Evolutionary conservation across 345 rosid species (phyloP).

Genomic region (Aquilaria malaccensis): DNA sequence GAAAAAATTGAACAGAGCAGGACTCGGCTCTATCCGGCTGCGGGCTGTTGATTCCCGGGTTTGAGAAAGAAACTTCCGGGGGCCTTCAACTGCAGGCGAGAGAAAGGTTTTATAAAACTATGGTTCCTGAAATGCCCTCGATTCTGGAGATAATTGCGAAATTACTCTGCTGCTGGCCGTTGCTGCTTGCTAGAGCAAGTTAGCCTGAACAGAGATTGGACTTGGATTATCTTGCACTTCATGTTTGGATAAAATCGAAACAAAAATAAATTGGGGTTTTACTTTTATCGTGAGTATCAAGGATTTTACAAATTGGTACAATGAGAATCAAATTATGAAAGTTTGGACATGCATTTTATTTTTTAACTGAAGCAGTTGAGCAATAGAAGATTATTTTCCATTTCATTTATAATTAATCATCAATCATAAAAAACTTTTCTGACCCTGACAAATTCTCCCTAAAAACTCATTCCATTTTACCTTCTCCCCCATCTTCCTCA

Average conservation of each 20-base stretch:
- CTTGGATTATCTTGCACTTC: constrained; percentile 7
- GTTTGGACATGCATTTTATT: no score
- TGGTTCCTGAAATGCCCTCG: constrained; percentile 23
- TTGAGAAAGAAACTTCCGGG: constrained; percentile 15
- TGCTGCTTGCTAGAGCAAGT: not conserved
- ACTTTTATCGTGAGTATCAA: no score
- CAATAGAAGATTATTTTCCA: no score
- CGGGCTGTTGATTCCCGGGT: not conserved
- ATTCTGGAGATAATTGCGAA: constrained; percentile 32
- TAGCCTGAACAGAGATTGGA: not conserved
- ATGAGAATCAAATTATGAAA: no score
- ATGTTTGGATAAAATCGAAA: constrained; percentile 6
- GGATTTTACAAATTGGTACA: no score
- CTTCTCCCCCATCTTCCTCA: no score
- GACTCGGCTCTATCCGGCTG: not conserved
- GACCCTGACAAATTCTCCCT: no score
- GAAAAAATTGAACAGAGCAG: not conserved
- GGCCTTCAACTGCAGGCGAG: constrained; percentile 11
- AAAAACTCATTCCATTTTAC: no score
- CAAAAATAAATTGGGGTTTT: not conserved
- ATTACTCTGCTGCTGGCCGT: constrained; percentile 12
- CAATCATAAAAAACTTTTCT: no score
- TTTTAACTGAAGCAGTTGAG: no score
- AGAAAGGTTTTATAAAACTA: constrained; percentile 30
- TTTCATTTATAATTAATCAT: no score